phyloP scores from a whole-genome alignment of 768 basidiomycete genomes.

The Lactarius trivialis region DNA sequence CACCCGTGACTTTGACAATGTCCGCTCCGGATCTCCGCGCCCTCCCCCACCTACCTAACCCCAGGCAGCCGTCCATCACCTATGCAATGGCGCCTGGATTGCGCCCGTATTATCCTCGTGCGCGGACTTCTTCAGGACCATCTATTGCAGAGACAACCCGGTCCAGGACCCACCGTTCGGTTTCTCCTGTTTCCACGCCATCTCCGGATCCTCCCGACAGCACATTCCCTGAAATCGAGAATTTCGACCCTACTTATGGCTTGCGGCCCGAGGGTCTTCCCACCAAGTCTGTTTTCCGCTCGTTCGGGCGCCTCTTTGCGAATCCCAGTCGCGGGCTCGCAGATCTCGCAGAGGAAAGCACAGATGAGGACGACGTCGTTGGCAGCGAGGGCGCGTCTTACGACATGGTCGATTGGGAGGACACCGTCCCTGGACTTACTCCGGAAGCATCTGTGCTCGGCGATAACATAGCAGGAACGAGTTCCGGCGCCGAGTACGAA shows the following conservation, averaged over 20 bases:
- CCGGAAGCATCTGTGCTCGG: constrained; percentile 39
- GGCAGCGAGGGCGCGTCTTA: constrained; percentile 43
- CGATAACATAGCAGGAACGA: constrained; percentile 30
- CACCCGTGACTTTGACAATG: constrained; percentile 17
- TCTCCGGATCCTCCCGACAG: constrained; percentile 27
- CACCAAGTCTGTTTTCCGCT: constrained; percentile 71
- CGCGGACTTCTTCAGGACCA: constrained; percentile 10
- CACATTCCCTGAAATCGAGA: constrained; percentile 62
- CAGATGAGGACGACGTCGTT: constrained; percentile 36
- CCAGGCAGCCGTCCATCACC: constrained; percentile 7
- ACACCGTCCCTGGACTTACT: constrained; percentile 41
- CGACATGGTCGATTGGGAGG: constrained; percentile 68
- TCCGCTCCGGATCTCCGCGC: constrained; percentile 14
- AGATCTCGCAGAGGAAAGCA: constrained; percentile 67
- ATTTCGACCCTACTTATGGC: constrained; percentile 95
- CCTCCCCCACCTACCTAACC: background rate
- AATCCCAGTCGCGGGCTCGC: constrained; percentile 62
- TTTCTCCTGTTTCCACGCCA: constrained; percentile 29
- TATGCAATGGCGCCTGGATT: constrained; percentile 6
- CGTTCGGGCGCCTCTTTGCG: constrained; percentile 68
- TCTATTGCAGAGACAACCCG: constrained; percentile 12
- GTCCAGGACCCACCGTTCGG: constrained; percentile 16
- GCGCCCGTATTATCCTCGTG: constrained; percentile 10
- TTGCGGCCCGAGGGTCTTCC: constrained; percentile 89
- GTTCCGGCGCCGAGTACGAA: constrained; percentile 63